Evolutionary conservation across 192 early-diverging fungal species (phyloP), one percentile per base, ranked within the genome.

Genomic region (Umbelopsis ramanniana): DNA sequence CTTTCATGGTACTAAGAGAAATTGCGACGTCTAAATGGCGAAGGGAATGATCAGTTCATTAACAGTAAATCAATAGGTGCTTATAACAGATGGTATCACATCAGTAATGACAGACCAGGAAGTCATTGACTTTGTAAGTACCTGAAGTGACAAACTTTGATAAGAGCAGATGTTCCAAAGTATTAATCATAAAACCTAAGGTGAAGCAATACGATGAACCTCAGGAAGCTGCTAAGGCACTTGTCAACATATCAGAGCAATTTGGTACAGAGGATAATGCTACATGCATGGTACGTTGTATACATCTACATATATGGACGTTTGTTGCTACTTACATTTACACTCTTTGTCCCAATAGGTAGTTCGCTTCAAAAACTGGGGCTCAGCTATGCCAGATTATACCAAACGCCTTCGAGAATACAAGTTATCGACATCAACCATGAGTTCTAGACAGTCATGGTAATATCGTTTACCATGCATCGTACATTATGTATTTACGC

Each of bases 31-130:
- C 12, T 3, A 0, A 2, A 10, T 26, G 1, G 0, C 1, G 52
- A 17, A 19, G 2, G 10, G 21, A 53, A 54, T 38, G 10, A 35
- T 37, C 15, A 19, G 29, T 4, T 11, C 11, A 14, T 46, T 46
- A 26, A 22, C 0, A 22, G 33, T 7, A 19, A 26, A 54, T 21
- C 33, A 38, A 68, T 57, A 78, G 76, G 76, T 88, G 11, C 69
- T 91, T n/a, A 79, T 89, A 17, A 89, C 91, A 17, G 91, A 93
- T 74, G 91, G 91, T 0, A 75, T 93, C 48, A 88, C 87, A 12
- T 81, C 87, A 19, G 89, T 91, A 19, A 86, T 93, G 82, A 88
- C 87, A 22, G 85, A 93, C 70, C 91, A 93, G 68, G 91, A 93
- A 73, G 84, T 93, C 15, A 84, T 90, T 66, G 91, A 93, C 66